Percentiles rank a stretch among this genome's conserved stretches.
These are phyloP conservation scores for Exophiala lecanii-corni DNA, from an alignment of 2,329 filamentous ascomycete genomes.

Conservation along the genomic window DNA sequence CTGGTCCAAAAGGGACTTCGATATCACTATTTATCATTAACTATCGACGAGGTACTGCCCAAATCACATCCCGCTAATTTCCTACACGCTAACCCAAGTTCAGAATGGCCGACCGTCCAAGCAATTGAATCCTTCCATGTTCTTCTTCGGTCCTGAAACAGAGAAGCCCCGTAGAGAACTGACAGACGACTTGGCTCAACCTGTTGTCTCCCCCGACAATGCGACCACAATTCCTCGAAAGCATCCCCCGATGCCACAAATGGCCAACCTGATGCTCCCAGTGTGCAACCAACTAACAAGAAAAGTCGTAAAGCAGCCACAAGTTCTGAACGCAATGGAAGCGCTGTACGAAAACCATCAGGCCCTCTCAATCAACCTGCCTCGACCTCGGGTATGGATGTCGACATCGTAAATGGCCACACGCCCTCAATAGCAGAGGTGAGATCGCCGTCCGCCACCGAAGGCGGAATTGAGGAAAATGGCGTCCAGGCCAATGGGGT, in stretches of 20 bases:
- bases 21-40: conserved; percentile 43
- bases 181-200: conserved; percentile 25
- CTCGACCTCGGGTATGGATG: conserved; percentile 18
- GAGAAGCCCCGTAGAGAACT: conserved; percentile 27
- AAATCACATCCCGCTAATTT: not conserved
- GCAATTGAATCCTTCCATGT: conserved; percentile 34
- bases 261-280: conserved; percentile 30
- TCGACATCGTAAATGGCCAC: conserved; percentile 25
- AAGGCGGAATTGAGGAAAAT: conserved; percentile 39
- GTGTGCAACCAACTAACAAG: conserved; percentile 30
- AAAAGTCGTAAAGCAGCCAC: conserved; percentile 28
- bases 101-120: conserved; percentile 26
- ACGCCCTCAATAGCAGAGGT: conserved; percentile 14
- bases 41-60: conserved; percentile 42
- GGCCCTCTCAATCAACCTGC: conserved; percentile 31
- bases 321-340: conserved; percentile 31
- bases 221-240: conserved; percentile 29
- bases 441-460: conserved; percentile 24
- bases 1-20: conserved; percentile 61
- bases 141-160: conserved; percentile 46
- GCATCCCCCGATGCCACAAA: conserved; percentile 35
- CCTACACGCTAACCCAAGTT: conserved; percentile 14
- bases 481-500: conserved; percentile 25
- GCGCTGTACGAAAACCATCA: conserved; percentile 27
- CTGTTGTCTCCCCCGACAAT: conserved; percentile 30